Evolutionary conservation across 768 basidiomycete species (phyloP).

Genomic region (Collybiopsis confluens): DNA sequence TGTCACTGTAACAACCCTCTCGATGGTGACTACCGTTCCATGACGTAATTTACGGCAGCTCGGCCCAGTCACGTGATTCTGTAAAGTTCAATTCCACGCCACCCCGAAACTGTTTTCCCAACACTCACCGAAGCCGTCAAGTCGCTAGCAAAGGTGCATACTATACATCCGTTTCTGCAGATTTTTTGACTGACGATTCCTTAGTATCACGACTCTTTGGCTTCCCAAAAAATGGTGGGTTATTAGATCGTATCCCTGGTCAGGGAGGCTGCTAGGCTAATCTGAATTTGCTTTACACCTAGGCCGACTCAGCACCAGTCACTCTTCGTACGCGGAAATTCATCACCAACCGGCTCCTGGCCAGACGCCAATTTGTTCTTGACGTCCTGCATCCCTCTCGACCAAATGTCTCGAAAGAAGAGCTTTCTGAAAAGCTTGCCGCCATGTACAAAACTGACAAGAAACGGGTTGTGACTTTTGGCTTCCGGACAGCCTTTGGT

Average conservation of each 20-base stretch:
- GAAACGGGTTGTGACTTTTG: slow-evolving; percentile 87
- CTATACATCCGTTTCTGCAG: neutral
- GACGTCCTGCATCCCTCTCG: slow-evolving; percentile 95
- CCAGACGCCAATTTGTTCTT: slow-evolving; percentile 93
- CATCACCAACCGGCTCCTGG: slow-evolving; percentile 96
- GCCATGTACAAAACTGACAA: slow-evolving; percentile 91
- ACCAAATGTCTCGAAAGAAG: slow-evolving; percentile 87
- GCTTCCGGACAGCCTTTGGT: slow-evolving; percentile 95
- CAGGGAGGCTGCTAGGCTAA: no score
- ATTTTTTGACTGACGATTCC: neutral
- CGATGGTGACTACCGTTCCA: neutral
- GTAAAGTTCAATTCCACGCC: neutral
- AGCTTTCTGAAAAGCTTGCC: slow-evolving; percentile 91
- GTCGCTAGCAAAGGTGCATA: slow-evolving; percentile 2
- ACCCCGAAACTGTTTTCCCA: neutral
- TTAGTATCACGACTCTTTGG: slow-evolving; percentile 14
- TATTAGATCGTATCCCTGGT: no score
- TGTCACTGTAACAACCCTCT: neutral
- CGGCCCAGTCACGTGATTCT: neutral
- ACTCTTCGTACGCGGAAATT: slow-evolving; percentile 99
- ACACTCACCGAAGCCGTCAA: neutral
- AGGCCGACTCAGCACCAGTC: slow-evolving; percentile 80
- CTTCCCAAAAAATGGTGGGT: slow-evolving; percentile 31
- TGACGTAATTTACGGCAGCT: neutral
- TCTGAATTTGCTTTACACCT: slow-evolving; percentile 12